Percentiles rank a stretch among this genome's conserved stretches.
Evolutionary conservation across 305 asterid genomes (phyloP).

Genomic region (Fraxinus velutina): DNA sequence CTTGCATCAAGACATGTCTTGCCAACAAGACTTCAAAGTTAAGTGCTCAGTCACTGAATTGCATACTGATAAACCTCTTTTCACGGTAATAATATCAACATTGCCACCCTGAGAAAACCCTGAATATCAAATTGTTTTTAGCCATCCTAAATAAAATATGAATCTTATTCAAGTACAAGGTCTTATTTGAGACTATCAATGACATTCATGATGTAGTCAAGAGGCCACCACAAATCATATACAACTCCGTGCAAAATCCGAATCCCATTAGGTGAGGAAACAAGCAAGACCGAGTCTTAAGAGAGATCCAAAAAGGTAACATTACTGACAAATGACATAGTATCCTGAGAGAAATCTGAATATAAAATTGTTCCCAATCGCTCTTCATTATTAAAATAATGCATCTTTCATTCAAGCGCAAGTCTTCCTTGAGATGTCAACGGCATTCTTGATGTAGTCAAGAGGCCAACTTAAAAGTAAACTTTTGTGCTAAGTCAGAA

Average conservation of each 20-base stretch:
- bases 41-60: slow-evolving; percentile 25
- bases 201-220: slow-evolving; percentile 22
- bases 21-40: slow-evolving; percentile 31
- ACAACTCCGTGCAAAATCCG: slow-evolving; percentile 24
- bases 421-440: slow-evolving; percentile 2
- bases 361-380: not conserved
- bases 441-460: slow-evolving; percentile 1
- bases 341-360: slow-evolving; percentile 14
- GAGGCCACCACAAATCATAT: slow-evolving; percentile 24
- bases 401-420: not conserved
- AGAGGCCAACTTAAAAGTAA: not conserved
- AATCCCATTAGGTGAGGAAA: slow-evolving; percentile 7
- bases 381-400: not conserved
- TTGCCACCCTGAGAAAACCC: slow-evolving; percentile 26
- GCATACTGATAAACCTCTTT: slow-evolving; percentile 29
- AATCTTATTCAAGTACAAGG: slow-evolving; percentile 27
- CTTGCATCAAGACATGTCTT: slow-evolving; percentile 22
- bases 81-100: slow-evolving; percentile 19
- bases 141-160: slow-evolving; percentile 10
- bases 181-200: slow-evolving; percentile 26
- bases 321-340: slow-evolving; percentile 13
- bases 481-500: not conserved
- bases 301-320: slow-evolving; percentile 9
- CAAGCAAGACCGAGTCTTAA: slow-evolving; percentile 24
- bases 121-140: slow-evolving; percentile 20